Evolutionary conservation across 169 alveolate species (phyloP).

Genomic region (Eimeria praecox): DNA sequence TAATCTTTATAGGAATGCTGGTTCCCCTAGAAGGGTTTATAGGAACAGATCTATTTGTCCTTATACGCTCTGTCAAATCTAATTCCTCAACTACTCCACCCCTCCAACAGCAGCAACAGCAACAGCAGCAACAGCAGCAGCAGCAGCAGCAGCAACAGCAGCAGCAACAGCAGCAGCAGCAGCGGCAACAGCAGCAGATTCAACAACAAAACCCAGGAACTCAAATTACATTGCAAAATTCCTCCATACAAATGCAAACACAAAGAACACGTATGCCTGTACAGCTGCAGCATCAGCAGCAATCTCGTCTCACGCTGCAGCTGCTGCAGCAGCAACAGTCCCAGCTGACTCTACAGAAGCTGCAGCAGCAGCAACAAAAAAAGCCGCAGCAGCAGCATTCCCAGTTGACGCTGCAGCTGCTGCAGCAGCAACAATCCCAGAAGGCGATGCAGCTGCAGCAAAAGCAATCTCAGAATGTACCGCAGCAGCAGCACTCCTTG

Average conservation of each 20-base stretch:
- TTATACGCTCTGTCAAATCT: background rate
- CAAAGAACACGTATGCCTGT: too few species aligned
- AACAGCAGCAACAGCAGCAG: background rate
- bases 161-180: constrained; percentile 6
- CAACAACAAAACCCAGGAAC: background rate
- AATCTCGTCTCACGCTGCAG: background rate
- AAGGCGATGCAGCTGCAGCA: background rate
- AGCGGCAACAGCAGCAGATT: background rate
- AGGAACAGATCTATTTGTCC: constrained; percentile 48
- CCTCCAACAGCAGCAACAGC: constrained; percentile 1
- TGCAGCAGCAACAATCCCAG: background rate
- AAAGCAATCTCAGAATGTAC: background rate
- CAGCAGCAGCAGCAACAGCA: constrained; percentile 6
- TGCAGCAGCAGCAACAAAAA: background rate
- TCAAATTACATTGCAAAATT: background rate
- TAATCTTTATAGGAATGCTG: constrained; percentile 8
- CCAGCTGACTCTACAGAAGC: background rate
- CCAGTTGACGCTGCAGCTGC: background rate
- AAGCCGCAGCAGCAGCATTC: background rate
- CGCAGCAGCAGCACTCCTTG: background rate
- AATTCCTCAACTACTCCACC: background rate
- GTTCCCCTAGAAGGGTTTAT: constrained; percentile 53
- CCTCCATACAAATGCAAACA: too few species aligned
- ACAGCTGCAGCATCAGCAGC: background rate
- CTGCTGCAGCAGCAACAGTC: constrained; percentile 9